These are phyloP conservation scores for Physcomitrium patens DNA, from an alignment of 225 moss, liverwort and hornwort genomes.

Conservation along the genomic window DNA sequence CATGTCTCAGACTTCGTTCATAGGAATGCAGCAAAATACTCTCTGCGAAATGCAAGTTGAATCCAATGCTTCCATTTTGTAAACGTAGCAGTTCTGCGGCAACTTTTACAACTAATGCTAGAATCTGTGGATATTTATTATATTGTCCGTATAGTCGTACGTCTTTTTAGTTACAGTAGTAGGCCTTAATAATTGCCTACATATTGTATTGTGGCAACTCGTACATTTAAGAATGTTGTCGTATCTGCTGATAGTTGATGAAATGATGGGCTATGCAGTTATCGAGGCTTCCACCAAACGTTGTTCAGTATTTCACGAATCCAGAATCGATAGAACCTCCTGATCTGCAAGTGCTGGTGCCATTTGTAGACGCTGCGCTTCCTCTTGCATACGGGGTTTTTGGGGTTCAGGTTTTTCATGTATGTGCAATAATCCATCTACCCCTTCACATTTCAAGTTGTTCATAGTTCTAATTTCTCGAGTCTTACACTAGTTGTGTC, in stretches of 20 bases:
- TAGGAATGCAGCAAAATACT: background rate
- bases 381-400: conserved; percentile 92
- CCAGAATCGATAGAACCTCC: conserved; percentile 80
- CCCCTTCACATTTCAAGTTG: conserved; percentile 14
- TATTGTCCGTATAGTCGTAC: no score
- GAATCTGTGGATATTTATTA: no score
- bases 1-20: background rate
- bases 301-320: conserved; percentile 83
- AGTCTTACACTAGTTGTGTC: background rate
- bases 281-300: conserved; percentile 80
- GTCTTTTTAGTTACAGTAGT: no score
- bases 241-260: no score
- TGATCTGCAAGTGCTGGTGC: conserved; percentile 75
- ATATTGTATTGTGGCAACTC: no score
- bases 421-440: conserved; percentile 28
- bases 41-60: background rate
- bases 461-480: background rate
- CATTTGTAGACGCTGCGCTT: conserved; percentile 76
- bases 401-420: conserved; percentile 82
- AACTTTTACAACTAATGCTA: no score
- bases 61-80: background rate
- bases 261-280: conserved; percentile 45
- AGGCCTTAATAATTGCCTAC: no score
- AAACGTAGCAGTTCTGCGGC: no score
- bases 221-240: no score